Base-by-base conservation (phyloP, 176 grass and related monocot genomes). In the Luzula sylvatica region DNA sequence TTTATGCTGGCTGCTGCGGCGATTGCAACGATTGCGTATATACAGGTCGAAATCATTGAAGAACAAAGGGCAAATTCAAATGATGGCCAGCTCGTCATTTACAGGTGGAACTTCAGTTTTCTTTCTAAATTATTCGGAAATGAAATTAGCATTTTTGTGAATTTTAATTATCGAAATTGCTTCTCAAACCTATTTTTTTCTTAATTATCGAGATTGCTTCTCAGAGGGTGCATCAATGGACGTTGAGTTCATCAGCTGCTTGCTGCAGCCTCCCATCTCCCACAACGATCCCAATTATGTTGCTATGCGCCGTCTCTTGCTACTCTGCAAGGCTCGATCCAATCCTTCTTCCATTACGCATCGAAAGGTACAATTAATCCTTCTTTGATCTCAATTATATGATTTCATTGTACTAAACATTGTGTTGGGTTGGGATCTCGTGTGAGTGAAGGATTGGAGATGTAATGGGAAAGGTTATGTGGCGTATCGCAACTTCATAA, bases 401-500 rank as follows among this genome's bases (percentile, higher is more conserved):
- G 15, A 41, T 50, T 45, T 24, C 5, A 55, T 46, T 43, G 9
- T 38, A 15, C 38, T 61, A 51, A 19, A 50, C 13, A 14, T 11
- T 38, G 27, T 65, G 28, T 68, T 67, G 26, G 22, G 7, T 26
- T 38, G 11, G 11, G 17, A 24, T 71, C 6, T 52, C 60, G 11
- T 69, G 38, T 35, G 63, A n/a, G 3, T 64, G 54, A 63, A 96
- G 85, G 92, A 96, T 3, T 96, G 92, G 92, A 80, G 68, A 53
- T 90, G 75, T 77, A 96, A 82, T 74, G 92, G 81, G 17, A 90
- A 63, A 77, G 85, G 86, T 4, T 98, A 90, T 14, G 69, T 90
- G 18, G 78, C 78, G 12, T 77, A 83, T 39, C 72, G 86, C 18
- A 83, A 86, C 67, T 83, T 87, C 61, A 73, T 98, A 27, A 72